Percentiles rank a stretch among this genome's conserved stretches.
phyloP scores from a whole-genome alignment of 2,329 filamentous ascomycete species.

The Colletotrichum tropicicola region DNA sequence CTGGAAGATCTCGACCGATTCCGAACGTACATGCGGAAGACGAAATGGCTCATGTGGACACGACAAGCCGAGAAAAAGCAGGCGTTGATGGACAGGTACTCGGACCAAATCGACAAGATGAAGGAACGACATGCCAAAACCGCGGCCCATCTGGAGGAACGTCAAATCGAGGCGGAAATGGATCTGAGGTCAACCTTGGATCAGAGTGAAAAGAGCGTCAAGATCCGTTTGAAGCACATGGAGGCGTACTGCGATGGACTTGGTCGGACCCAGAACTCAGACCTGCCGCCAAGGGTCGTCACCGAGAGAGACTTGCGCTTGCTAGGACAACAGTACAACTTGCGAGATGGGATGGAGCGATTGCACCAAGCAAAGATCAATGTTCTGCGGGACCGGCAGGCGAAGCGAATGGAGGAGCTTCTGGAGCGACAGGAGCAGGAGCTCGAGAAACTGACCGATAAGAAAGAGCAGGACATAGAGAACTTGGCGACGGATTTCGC shows the following conservation, averaged over 20 bases:
- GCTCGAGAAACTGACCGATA: conserved; percentile 53
- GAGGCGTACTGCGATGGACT: conserved; percentile 70
- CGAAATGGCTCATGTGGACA: conserved; percentile 58
- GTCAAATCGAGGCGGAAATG: conserved; percentile 70
- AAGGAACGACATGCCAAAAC: conserved; percentile 63
- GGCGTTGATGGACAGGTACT: conserved; percentile 56
- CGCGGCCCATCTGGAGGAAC: conserved; percentile 65
- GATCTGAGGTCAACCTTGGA: conserved; percentile 64
- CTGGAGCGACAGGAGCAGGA: conserved; percentile 63
- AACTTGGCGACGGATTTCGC: conserved; percentile 55
- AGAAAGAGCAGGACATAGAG: conserved; percentile 58
- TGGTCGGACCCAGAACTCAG: conserved; percentile 48
- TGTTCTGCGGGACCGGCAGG: conserved; percentile 71
- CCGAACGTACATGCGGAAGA: conserved; percentile 55
- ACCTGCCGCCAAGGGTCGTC: conserved; percentile 60
- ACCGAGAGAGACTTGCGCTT: conserved; percentile 68
- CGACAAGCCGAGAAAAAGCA: conserved; percentile 60
- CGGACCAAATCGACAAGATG: conserved; percentile 59
- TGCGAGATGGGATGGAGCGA: conserved; percentile 67
- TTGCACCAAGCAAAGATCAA: conserved; percentile 70
- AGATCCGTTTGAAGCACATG: conserved; percentile 70
- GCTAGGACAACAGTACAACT: conserved; percentile 67
- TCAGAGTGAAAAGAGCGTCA: conserved; percentile 65
- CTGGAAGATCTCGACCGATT: conserved; percentile 63
- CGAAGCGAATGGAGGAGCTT: conserved; percentile 68